Conservation (phyloP, 1,284 basidiomycete species). For the Xerocomus amazonicus region DNA sequence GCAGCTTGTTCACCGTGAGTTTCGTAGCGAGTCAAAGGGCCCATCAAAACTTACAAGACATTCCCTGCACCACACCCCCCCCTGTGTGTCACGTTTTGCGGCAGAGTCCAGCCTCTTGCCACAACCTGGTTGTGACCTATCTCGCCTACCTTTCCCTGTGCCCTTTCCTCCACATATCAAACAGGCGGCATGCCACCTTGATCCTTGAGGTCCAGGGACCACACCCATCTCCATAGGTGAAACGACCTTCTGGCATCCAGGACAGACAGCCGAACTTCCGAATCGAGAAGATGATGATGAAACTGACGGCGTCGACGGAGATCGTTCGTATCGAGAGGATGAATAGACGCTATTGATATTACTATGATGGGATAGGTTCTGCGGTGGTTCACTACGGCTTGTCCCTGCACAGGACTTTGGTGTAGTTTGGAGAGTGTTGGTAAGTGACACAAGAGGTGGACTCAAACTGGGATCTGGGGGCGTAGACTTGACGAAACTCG, state of each 20-base stretch:
- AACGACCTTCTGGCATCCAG: conserved; percentile 67
- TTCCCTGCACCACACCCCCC: conserved; percentile 77
- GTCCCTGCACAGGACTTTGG: conserved; percentile 21
- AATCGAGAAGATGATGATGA: conserved; percentile 55
- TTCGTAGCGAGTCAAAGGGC: conserved; percentile 3
- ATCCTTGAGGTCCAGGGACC: conserved; percentile 75
- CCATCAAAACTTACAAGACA: conserved; percentile 56
- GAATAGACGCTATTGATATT: conserved; percentile 21
- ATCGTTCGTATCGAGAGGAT: conserved; percentile 48
- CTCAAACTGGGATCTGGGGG: conserved; percentile 15
- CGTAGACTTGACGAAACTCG: conserved; percentile 22
- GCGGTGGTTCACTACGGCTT: conserved; percentile 8
- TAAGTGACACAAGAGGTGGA: conserved; percentile 20
- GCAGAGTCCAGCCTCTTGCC: conserved; percentile 78
- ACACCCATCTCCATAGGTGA: conserved; percentile 80
- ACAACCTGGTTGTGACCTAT: conserved; percentile 64
- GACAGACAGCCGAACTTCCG: conserved; percentile 61
- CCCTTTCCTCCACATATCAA: conserved; percentile 74
- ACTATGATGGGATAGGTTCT: conserved; percentile 12
- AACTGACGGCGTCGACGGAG: conserved; percentile 36
- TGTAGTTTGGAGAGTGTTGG: conserved; percentile 25
- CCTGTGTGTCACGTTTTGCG: conserved; percentile 68
- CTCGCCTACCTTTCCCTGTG: conserved; percentile 40
- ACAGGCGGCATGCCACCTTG: conserved; percentile 72
- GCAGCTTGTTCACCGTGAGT: conserved; percentile 41